These are phyloP conservation scores for Chimonanthus praecox DNA, from an alignment of 164 flowering plant genomes.

Conservation along the genomic window DNA sequence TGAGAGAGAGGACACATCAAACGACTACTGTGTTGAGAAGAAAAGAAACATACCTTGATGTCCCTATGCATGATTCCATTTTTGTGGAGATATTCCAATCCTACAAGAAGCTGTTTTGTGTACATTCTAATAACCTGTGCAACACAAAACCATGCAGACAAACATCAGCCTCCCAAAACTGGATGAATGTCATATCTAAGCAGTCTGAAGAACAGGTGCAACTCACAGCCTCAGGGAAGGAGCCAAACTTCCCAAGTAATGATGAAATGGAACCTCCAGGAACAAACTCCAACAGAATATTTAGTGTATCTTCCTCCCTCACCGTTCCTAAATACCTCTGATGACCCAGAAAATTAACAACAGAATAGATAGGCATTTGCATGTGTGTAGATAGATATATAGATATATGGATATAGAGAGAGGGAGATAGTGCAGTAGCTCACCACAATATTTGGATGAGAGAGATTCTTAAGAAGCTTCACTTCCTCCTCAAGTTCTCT, in stretches of 20 bases:
- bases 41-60: constrained; percentile 8
- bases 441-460: constrained; percentile 94
- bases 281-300: constrained; percentile 91
- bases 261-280: constrained; percentile 98
- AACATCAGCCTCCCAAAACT: neutral
- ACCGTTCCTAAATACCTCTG: constrained; percentile 95
- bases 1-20: neutral
- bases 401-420: neutral
- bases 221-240: constrained; percentile 96
- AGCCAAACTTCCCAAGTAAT: constrained; percentile 87
- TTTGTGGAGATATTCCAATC: constrained; percentile 12
- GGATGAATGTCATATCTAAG: neutral
- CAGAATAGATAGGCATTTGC: too few relatives aligned
- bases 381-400: neutral
- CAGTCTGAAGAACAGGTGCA: neutral
- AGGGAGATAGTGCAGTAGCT: constrained; percentile 20
- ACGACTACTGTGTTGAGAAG: neutral
- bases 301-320: constrained; percentile 80
- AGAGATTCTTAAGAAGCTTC: constrained; percentile 79
- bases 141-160: neutral
- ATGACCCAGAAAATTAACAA: neutral
- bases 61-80: constrained; percentile 15
- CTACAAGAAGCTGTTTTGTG: constrained; percentile 8
- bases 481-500: constrained; percentile 96
- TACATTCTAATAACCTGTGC: constrained; percentile 12